phyloP scores from a whole-genome alignment of 73 alveolate genomes.

The Stentor coeruleus region DNA sequence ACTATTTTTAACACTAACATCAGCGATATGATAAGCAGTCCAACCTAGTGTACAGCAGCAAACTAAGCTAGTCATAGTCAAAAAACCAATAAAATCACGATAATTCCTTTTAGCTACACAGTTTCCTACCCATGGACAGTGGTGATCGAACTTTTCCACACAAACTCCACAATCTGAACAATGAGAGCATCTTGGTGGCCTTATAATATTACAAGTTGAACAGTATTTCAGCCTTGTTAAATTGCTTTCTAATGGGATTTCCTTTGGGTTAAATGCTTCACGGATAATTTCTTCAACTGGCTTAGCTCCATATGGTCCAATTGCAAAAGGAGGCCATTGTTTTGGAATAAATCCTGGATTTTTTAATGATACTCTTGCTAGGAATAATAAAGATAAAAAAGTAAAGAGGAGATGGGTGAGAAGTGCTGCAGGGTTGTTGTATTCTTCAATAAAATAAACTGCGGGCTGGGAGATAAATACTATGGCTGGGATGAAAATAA shows the following conservation, averaged over 20 bases:
- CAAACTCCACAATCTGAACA: conserved; percentile 94
- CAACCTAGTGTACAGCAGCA: not conserved
- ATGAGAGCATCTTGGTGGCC: conserved; percentile 96
- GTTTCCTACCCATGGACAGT: conserved; percentile 77
- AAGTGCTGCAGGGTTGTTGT: not conserved
- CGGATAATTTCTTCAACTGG: conserved; percentile 7
- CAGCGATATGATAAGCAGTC: not conserved
- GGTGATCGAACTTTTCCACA: conserved; percentile 90
- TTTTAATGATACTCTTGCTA: not conserved
- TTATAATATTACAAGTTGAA: conserved; percentile 77
- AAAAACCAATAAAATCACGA: conserved; percentile 42
- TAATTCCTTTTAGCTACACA: conserved; percentile 73
- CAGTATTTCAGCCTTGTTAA: conserved; percentile 57
- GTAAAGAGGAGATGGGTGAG: not conserved
- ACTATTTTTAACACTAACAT: not conserved
- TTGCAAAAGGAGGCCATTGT: conserved; percentile 28
- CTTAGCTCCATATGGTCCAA: conserved; percentile 22
- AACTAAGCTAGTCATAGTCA: conserved; percentile 21
- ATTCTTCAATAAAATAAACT: conserved; percentile 11
- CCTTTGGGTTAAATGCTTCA: conserved; percentile 16
- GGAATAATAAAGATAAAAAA: not conserved
- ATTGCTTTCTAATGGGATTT: conserved; percentile 13
- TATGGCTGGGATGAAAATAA: conserved; percentile 1
- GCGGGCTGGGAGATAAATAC: not conserved
- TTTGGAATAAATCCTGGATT: conserved; percentile 31